phyloP scores from a whole-genome alignment of 768 basidiomycete species.

The Paxillus ammoniavirescens region DNA sequence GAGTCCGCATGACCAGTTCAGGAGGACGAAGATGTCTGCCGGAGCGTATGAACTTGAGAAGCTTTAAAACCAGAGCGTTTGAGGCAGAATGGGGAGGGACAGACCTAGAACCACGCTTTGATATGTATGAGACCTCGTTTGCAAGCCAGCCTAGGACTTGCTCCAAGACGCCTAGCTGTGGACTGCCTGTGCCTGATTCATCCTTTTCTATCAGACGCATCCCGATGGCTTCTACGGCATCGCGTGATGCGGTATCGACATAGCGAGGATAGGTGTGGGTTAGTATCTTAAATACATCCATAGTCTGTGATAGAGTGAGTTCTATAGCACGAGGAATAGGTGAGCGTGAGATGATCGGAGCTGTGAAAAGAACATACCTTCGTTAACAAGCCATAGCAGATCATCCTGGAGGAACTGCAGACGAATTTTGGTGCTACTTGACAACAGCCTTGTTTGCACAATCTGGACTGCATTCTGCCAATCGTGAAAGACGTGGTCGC shows the following conservation, averaged over 20 bases:
- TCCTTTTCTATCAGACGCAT: constrained; percentile 65
- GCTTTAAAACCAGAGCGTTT: neutral
- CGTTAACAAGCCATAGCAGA: constrained; percentile 51
- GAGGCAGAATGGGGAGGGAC: constrained; percentile 19
- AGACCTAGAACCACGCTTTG: constrained; percentile 58
- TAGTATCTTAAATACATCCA: constrained; percentile 73
- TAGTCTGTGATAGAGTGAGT: constrained; percentile 52
- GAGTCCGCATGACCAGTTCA: constrained; percentile 68
- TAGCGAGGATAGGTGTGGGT: constrained; percentile 80
- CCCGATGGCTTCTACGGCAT: constrained; percentile 67
- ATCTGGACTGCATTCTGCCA: constrained; percentile 56
- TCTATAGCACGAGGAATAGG: constrained; percentile 40
- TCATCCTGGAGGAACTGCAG: constrained; percentile 64
- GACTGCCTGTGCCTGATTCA: constrained; percentile 44
- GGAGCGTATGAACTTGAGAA: constrained; percentile 50
- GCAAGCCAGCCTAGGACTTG: constrained; percentile 77
- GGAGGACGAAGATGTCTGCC: constrained; percentile 62
- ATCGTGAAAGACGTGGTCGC: constrained; percentile 50
- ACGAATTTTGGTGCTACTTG: constrained; percentile 52
- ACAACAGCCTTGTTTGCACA: constrained; percentile 50
- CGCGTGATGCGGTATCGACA: constrained; percentile 65
- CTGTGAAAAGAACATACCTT: constrained; percentile 43
- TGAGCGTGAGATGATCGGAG: constrained; percentile 3
- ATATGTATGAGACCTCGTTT: constrained; percentile 58
- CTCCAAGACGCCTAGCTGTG: constrained; percentile 60